phyloP scores from a whole-genome alignment of 192 early-diverging fungal genomes.

The Mortierella alpina region DNA sequence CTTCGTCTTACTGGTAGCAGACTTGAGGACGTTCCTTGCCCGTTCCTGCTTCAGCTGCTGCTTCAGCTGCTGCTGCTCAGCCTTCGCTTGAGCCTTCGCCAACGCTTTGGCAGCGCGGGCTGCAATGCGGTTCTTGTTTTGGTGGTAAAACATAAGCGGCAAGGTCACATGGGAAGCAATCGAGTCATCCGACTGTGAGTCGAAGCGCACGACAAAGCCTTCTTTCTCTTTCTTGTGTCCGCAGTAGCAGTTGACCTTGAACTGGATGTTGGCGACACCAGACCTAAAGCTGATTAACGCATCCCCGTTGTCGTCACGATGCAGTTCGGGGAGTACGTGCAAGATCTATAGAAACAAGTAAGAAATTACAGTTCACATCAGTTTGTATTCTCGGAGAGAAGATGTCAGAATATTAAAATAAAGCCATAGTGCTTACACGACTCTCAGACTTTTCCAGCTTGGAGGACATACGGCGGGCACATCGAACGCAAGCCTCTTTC shows the following conservation, averaged over 20 bases:
- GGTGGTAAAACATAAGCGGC: slow-evolving; percentile 52
- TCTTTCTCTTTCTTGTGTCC: slow-evolving; percentile 48
- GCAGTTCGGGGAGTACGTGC: slow-evolving; percentile 39
- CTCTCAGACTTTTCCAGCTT: slow-evolving; percentile 42
- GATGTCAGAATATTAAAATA: background rate
- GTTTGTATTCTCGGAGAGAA: too few species aligned
- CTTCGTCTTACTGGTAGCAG: slow-evolving; percentile 16
- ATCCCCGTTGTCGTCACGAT: slow-evolving; percentile 41
- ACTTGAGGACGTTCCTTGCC: slow-evolving; percentile 27
- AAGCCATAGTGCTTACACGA: slow-evolving; percentile 28
- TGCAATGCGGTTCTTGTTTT: slow-evolving; percentile 52
- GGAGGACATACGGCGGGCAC: slow-evolving; percentile 46
- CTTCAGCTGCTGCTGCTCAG: slow-evolving; percentile 25
- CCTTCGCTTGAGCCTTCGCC: slow-evolving; percentile 38
- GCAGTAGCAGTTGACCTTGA: slow-evolving; percentile 52
- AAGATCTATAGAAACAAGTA: slow-evolving; percentile 15
- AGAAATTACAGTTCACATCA: background rate
- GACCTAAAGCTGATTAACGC: slow-evolving; percentile 36
- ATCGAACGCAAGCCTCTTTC: slow-evolving; percentile 42
- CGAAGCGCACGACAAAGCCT: slow-evolving; percentile 46
- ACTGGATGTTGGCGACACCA: slow-evolving; percentile 48
- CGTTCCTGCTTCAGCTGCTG: slow-evolving; percentile 1
- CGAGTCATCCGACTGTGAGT: slow-evolving; percentile 23
- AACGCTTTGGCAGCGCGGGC: slow-evolving; percentile 26
- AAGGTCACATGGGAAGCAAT: slow-evolving; percentile 32